These are phyloP conservation scores for Alternaria brassicicola DNA, from an alignment of 2,329 filamentous ascomycete species.

Conservation along the genomic window DNA sequence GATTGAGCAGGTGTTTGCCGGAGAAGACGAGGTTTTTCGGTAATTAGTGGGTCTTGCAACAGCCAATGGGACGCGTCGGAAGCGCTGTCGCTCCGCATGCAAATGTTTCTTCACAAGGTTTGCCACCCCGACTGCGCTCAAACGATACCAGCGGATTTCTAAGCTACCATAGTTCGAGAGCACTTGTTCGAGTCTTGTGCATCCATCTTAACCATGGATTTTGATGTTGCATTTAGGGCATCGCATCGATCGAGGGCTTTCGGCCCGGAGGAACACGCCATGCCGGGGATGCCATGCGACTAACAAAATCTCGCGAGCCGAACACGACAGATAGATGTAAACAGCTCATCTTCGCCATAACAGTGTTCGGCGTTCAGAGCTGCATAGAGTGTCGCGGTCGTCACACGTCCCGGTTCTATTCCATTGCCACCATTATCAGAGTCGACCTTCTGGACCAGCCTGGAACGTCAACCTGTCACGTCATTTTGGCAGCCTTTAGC, in stretches of 20 bases:
- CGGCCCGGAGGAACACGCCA: conserved; percentile 4
- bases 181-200: neutral
- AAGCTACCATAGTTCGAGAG: neutral
- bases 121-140: neutral
- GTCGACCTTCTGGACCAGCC: neutral
- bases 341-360: neutral
- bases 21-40: neutral
- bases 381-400: neutral
- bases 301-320: neutral
- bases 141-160: neutral
- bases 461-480: neutral
- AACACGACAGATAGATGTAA: neutral
- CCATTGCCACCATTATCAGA: neutral
- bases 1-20: neutral
- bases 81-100: neutral
- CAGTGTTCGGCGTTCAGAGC: neutral
- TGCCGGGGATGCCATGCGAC: conserved; percentile 2
- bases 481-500: conserved; percentile 8
- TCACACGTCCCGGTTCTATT: neutral
- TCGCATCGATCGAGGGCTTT: conserved; percentile 6
- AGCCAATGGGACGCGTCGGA: neutral
- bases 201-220: neutral
- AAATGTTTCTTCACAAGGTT: neutral
- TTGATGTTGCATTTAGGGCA: neutral
- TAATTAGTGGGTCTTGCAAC: neutral